Percentiles rank a stretch among this genome's conserved stretches.
Evolutionary conservation across 352 stramenopile species (phyloP).

Genomic region (Phytophthora vignae): DNA sequence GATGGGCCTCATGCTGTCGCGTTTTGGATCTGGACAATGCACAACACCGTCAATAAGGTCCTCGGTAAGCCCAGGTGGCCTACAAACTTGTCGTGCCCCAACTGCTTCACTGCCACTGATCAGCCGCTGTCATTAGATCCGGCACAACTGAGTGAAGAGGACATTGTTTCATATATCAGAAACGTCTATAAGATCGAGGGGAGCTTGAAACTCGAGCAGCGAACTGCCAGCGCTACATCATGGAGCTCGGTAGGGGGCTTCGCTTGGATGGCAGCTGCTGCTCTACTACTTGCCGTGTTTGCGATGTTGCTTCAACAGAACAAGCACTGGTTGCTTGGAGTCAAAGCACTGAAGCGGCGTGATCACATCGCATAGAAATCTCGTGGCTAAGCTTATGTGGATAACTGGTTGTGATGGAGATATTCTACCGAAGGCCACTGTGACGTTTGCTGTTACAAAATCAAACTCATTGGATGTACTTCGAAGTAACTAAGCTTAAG

Average conservation of each 20-base stretch:
- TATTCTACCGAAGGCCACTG: background rate
- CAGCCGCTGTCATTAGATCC: conserved; percentile 51
- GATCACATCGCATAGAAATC: conserved; percentile 37
- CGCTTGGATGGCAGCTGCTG: conserved; percentile 33
- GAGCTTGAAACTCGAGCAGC: conserved; percentile 38
- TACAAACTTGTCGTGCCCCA: conserved; percentile 49
- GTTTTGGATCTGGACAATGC: conserved; percentile 83
- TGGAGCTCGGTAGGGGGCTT: conserved; percentile 42
- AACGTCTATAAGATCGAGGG: conserved; percentile 50
- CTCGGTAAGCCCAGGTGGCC: conserved; percentile 71
- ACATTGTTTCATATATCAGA: conserved; percentile 59
- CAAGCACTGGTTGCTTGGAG: conserved; percentile 26
- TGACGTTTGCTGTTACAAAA: background rate
- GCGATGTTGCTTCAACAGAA: conserved; percentile 21
- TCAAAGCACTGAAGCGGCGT: conserved; percentile 28
- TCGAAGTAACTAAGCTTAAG: no score
- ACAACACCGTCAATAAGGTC: conserved; percentile 82
- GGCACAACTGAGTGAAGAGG: conserved; percentile 45
- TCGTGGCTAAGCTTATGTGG: no score
- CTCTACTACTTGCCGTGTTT: conserved; percentile 33
- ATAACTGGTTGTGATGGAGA: no score
- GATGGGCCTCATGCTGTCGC: conserved; percentile 51
- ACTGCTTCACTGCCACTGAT: conserved; percentile 56
- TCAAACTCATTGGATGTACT: background rate
- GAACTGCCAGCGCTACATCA: conserved; percentile 8